Conservation (phyloP, 164 flowering plant species). For the Protea cynaroides region DNA sequence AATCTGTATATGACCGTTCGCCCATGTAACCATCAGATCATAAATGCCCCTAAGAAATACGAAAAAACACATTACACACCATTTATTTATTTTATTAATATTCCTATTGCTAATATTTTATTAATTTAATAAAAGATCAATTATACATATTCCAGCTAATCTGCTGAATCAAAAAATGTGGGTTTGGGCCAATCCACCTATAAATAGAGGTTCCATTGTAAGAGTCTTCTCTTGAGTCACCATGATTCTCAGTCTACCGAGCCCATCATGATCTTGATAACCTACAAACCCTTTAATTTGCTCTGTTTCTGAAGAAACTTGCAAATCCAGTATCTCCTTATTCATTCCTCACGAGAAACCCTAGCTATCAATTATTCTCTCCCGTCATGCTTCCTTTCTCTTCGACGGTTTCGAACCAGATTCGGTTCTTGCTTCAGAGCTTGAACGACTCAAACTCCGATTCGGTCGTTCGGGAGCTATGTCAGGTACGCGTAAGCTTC, state of each 20-base stretch:
- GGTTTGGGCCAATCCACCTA: neutral
- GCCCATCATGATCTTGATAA: neutral
- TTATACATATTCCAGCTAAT: too few species aligned
- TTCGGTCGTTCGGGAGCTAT: constrained; percentile 48
- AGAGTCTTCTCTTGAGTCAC: neutral
- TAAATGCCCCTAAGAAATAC: too few species aligned
- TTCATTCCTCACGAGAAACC: constrained; percentile 1
- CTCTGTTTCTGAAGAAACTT: neutral
- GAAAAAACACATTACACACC: too few species aligned
- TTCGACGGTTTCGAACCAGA: constrained; percentile 39
- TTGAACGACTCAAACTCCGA: constrained; percentile 54
- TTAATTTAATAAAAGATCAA: too few species aligned
- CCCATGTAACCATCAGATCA: too few species aligned
- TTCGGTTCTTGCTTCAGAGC: constrained; percentile 58
- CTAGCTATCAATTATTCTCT: constrained; percentile 2
- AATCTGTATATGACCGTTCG: too few species aligned
- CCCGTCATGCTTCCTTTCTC: constrained; percentile 42
- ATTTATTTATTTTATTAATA: too few species aligned
- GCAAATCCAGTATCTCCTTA: neutral
- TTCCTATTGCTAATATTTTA: too few species aligned
- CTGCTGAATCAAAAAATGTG: neutral
- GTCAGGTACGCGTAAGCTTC: constrained; percentile 34
- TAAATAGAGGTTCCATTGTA: neutral
- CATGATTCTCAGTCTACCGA: neutral
- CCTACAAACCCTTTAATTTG: neutral